A percentile compares a stretch with the other conserved stretches of the same genome.
phyloP scores from a whole-genome alignment of 257 asterid species.

The Rauvolfia tetraphylla region DNA sequence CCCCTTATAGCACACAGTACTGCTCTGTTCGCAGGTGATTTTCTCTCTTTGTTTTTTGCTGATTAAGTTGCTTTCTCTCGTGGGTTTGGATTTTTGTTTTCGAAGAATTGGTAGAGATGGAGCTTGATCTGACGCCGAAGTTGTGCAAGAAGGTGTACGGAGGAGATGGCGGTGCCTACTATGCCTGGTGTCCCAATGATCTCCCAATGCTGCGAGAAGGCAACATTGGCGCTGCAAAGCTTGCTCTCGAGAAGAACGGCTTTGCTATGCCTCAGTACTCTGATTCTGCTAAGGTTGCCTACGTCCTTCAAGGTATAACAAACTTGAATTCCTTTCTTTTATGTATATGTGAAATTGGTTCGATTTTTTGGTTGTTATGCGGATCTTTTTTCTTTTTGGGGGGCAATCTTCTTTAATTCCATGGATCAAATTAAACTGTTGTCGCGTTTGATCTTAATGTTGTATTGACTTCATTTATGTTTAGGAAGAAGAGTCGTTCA shows the following conservation, averaged over 20 bases:
- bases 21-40: not conserved
- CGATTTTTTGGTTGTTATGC: not conserved
- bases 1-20: not conserved
- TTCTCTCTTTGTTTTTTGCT: too few species aligned
- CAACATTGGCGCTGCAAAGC: slow-evolving; percentile 69
- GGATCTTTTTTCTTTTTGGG: not conserved
- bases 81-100: not conserved
- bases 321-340: not conserved
- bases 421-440: not conserved
- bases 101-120: slow-evolving; percentile 31
- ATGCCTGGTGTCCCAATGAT: slow-evolving; percentile 70
- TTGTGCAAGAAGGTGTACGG: slow-evolving; percentile 51
- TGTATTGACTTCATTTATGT: too few species aligned
- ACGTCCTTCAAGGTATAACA: slow-evolving; percentile 69
- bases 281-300: slow-evolving; percentile 69
- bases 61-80: not conserved
- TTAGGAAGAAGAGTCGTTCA: not conserved
- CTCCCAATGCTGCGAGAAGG: slow-evolving; percentile 62
- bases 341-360: not conserved
- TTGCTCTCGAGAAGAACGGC: slow-evolving; percentile 54
- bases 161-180: slow-evolving; percentile 74
- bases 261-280: slow-evolving; percentile 60
- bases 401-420: not conserved
- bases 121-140: slow-evolving; percentile 58
- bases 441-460: not conserved